Evolutionary conservation across 345 rosid genomes (phyloP), one percentile per base, ranked within the genome.

Genomic region (Balakata baccata): DNA sequence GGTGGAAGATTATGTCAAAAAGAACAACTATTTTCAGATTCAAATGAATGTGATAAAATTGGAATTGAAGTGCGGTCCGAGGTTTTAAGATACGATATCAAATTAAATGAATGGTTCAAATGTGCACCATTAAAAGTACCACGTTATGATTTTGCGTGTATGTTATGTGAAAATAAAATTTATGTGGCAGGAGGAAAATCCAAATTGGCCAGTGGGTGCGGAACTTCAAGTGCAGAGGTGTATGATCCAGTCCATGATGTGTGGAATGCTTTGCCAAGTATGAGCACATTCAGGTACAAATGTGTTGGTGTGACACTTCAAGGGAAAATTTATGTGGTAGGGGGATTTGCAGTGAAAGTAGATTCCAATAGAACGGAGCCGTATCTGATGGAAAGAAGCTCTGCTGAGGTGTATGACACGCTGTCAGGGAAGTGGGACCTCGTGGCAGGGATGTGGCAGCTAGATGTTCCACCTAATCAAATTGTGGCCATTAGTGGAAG

Each of bases 401-500:
- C 90, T 0, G 91, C 78, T 0, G 94, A 89, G 74, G 80, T 84
- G 62, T 85, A 77, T 49, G 81, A 87, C 77, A 76, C 76, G 1
- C 53, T 3, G 4, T 52, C 74, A 0, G 83, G 80, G 20, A 71
- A 39, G 17, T 87, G 91, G 94, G 78, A 82, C 53, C 71, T 87
- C 3, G 74, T 79, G 84, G 80, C 77, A 0, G 68, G 85, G 71
- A 89, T 87, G 91, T 86, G 94, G 94, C 88, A 85, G 29, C 34
- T 87, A 1, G 91, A 89, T 18, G 79, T 86, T 0, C 94, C 90
- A 14, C 91, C 94, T 6, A 83, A 87, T 70, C 89, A 84, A 58
- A 86, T 86, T 13, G 88, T 85, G 3, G 81, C 52, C 0, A 64
- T 85, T 18, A 65, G 81, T 7, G 82, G 78, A 10, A 81, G 62